Evolutionary conservation across 139 green algal species (phyloP).

Genomic region (Monoraphidium neglectum): DNA sequence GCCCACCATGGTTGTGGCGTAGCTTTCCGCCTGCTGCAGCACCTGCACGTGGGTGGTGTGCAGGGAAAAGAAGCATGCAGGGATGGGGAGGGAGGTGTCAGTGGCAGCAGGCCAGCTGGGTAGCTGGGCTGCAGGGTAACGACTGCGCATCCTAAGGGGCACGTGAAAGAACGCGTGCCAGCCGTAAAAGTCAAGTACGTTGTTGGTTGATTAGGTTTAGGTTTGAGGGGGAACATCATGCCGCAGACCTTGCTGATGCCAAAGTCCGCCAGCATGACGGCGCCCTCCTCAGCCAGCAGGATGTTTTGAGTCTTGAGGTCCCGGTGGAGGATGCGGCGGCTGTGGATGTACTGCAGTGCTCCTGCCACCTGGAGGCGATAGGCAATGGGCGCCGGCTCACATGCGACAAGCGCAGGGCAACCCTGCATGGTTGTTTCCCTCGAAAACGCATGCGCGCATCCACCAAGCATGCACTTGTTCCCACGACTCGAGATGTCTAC

Average conservation of each 20-base stretch:
- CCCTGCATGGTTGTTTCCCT: background rate
- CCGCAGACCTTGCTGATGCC: conserved; percentile 66
- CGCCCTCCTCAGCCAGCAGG: conserved; percentile 68
- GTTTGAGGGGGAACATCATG: background rate
- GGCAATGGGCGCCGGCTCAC: too few species aligned
- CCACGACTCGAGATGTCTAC: background rate
- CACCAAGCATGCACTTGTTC: background rate
- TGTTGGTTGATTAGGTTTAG: too few species aligned
- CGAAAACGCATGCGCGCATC: background rate
- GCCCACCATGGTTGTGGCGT: conserved; percentile 65
- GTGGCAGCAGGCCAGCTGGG: too few species aligned
- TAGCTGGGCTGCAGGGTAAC: too few species aligned
- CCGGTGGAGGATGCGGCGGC: conserved; percentile 56
- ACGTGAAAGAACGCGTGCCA: too few species aligned
- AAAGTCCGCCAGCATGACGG: conserved; percentile 87
- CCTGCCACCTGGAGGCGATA: conserved; percentile 47
- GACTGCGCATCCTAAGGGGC: too few species aligned
- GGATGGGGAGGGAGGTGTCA: too few species aligned
- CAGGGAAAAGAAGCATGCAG: conserved; percentile 7
- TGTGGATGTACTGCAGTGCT: conserved; percentile 63
- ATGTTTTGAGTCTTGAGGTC: conserved; percentile 86
- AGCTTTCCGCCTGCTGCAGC: conserved; percentile 61
- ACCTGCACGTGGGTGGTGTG: conserved; percentile 18
- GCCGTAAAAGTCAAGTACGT: too few species aligned
- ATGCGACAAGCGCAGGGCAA: too few species aligned